Percentiles rank a stretch among this genome's conserved stretches.
phyloP scores from a whole-genome alignment of 768 basidiomycete species.

The Nidularia pulvinata region DNA sequence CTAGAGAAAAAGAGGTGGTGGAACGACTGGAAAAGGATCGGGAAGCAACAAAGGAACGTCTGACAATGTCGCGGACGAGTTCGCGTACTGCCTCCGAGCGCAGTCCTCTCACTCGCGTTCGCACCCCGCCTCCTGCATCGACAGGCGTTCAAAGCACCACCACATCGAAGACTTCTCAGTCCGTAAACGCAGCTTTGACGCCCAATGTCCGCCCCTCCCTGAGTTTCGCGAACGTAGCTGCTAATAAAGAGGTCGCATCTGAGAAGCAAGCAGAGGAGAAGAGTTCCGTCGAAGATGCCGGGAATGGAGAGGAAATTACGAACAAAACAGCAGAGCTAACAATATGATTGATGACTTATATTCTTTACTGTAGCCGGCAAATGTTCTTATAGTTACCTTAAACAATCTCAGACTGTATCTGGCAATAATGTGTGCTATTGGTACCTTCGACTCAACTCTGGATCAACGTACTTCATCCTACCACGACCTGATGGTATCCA shows the following conservation, averaged over 20 bases:
- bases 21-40: slow-evolving; percentile 72
- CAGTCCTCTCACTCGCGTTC: slow-evolving; percentile 21
- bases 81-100: slow-evolving; percentile 54
- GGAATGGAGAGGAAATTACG: neutral
- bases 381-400: neutral
- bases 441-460: slow-evolving; percentile 24
- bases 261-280: slow-evolving; percentile 8
- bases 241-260: slow-evolving; percentile 36
- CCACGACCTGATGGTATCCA: slow-evolving; percentile 44
- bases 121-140: slow-evolving; percentile 28
- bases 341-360: neutral
- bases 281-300: slow-evolving; percentile 11
- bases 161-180: neutral
- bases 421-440: neutral
- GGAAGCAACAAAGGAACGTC: slow-evolving; percentile 51
- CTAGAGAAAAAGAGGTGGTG: slow-evolving; percentile 73
- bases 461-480: slow-evolving; percentile 68
- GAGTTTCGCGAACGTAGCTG: slow-evolving; percentile 83
- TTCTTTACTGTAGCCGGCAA: neutral
- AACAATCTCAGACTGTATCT: neutral
- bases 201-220: slow-evolving; percentile 69
- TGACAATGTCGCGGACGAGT: slow-evolving; percentile 51
- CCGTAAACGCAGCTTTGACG: slow-evolving; percentile 15
- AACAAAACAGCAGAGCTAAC: slow-evolving; percentile 10
- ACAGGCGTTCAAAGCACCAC: slow-evolving; percentile 11